phyloP scores from a whole-genome alignment of 2,329 filamentous ascomycete species.

The Stagonosporopsis vannaccii region DNA sequence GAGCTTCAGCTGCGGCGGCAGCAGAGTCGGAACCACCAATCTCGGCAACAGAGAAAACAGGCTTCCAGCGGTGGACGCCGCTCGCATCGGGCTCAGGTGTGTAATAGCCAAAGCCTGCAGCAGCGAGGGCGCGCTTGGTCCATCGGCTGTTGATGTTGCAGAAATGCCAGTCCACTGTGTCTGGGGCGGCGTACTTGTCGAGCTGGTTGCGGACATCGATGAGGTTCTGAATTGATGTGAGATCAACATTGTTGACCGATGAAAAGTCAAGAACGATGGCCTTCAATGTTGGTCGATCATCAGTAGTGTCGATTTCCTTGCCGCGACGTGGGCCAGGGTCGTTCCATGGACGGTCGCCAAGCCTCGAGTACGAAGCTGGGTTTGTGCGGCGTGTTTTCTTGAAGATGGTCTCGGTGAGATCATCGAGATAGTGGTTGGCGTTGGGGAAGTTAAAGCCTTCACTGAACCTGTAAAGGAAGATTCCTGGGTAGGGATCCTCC shows the following conservation, averaged over 20 bases:
- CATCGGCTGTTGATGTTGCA: constrained; percentile 91
- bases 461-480: constrained; percentile 96
- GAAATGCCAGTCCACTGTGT: constrained; percentile 92
- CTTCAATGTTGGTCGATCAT: constrained; percentile 73
- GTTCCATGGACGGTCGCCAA: constrained; percentile 88
- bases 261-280: constrained; percentile 94
- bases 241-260: constrained; percentile 91
- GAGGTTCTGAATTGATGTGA: constrained; percentile 89
- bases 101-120: constrained; percentile 90
- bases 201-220: constrained; percentile 97
- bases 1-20: constrained; percentile 73
- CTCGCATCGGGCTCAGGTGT: constrained; percentile 61
- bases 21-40: constrained; percentile 78
- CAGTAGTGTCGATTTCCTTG: constrained; percentile 52
- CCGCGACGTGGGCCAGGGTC: constrained; percentile 78
- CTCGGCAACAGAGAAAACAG: constrained; percentile 92
- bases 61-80: constrained; percentile 78
- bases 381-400: constrained; percentile 79
- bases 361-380: constrained; percentile 63
- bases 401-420: constrained; percentile 58
- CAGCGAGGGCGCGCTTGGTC: constrained; percentile 87
- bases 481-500: constrained; percentile 82
- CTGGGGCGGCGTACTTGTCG: constrained; percentile 83
- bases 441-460: constrained; percentile 98
- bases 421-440: constrained; percentile 85